Evolutionary conservation across 805 yeast species (phyloP).

Genomic region (Blastobotrys peoriensis): DNA sequence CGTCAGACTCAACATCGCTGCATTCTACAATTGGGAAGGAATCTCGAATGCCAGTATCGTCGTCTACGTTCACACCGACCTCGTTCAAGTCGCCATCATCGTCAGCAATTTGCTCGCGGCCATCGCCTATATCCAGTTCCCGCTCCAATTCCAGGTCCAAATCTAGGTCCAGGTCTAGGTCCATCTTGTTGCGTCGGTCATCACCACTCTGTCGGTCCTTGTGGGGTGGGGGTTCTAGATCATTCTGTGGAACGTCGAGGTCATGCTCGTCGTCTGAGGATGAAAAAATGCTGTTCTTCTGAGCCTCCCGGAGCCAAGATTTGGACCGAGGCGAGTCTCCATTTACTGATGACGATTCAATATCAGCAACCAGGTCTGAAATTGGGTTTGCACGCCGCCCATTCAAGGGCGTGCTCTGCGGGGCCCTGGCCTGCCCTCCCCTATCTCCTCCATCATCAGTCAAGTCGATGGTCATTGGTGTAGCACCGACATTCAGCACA

Average conservation of each 20-base stretch:
- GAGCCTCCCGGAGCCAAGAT: slow-evolving; percentile 2
- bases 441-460: not conserved
- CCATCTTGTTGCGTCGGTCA: no score
- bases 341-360: not conserved
- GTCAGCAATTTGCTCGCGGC: no score
- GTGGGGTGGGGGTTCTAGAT: not conserved
- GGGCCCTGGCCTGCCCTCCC: not conserved
- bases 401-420: not conserved
- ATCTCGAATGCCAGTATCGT: not conserved
- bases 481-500: no score
- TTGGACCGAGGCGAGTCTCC: slow-evolving; percentile 3
- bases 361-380: not conserved
- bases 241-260: not conserved
- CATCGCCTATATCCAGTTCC: no score
- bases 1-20: not conserved
- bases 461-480: slow-evolving; percentile 3
- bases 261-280: not conserved
- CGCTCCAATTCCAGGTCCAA: no score
- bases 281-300: not conserved
- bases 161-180: no score
- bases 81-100: no score
- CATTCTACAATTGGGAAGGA: not conserved
- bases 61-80: no score
- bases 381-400: not conserved
- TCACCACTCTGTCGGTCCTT: not conserved